Conservation (phyloP, 305 asterid genomes). For the Petunia hybrid region DNA sequence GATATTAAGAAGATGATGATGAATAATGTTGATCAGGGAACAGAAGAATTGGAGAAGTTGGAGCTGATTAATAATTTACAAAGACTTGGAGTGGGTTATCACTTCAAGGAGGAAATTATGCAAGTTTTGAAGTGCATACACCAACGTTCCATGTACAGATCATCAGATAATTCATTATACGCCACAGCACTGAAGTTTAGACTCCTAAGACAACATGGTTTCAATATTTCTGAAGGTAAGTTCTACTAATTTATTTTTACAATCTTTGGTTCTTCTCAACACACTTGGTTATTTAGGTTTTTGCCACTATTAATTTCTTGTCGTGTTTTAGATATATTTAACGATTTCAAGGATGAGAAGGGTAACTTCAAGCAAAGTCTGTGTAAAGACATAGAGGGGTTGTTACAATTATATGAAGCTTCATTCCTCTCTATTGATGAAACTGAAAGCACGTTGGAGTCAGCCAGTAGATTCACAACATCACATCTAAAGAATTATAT, state of each 20-base stretch:
- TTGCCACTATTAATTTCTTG: no score
- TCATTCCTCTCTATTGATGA: neutral
- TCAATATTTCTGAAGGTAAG: constrained; percentile 52
- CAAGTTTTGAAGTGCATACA: no score
- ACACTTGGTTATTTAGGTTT: no score
- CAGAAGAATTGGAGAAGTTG: no score
- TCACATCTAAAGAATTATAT: no score
- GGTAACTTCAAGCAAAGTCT: constrained; percentile 12
- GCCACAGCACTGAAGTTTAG: constrained; percentile 55
- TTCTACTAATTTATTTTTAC: no score
- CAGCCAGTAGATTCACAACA: constrained; percentile 46
- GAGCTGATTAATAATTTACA: no score
- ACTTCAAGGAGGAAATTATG: no score
- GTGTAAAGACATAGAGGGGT: constrained; percentile 45
- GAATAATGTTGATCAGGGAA: no score
- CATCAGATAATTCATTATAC: constrained; percentile 38
- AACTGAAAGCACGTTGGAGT: constrained; percentile 48
- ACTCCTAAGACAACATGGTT: constrained; percentile 54
- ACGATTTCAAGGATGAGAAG: constrained; percentile 30
- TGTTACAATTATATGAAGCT: constrained; percentile 51
- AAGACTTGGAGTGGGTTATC: no score
- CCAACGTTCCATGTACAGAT: neutral
- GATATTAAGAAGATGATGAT: neutral
- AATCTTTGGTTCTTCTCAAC: no score
- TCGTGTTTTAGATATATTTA: neutral